Percentiles rank a stretch among this genome's conserved stretches.
phyloP scores from a whole-genome alignment of 768 basidiomycete species.

The Sporobolomyces roseus region DNA sequence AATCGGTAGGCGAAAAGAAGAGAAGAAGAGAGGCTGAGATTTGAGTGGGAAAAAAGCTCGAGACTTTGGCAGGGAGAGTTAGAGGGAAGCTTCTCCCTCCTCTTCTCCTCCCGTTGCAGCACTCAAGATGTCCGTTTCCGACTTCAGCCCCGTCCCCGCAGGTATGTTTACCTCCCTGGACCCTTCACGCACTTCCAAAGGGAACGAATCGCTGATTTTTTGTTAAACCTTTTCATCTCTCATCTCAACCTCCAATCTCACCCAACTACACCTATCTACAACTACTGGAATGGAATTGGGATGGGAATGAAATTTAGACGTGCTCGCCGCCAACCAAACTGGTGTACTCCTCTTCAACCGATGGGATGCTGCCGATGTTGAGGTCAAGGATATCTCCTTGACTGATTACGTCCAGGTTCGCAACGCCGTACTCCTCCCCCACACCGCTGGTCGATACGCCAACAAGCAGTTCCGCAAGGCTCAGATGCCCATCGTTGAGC shows the following conservation, averaged over 20 bases:
- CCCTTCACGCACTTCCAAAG: background rate
- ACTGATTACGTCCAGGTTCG: conserved; percentile 97
- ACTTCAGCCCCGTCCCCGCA: conserved; percentile 24
- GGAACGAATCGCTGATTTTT: background rate
- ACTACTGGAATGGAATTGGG: background rate
- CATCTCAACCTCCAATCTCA: background rate
- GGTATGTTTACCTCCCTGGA: background rate
- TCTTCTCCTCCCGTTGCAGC: background rate
- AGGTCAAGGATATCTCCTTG: conserved; percentile 98
- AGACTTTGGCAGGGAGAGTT: too few relatives aligned
- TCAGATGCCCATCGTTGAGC: conserved; percentile 99
- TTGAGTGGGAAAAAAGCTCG: background rate
- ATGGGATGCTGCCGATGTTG: conserved; percentile 84
- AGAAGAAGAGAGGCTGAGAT: background rate
- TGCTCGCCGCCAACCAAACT: conserved; percentile 51
- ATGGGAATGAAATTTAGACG: conserved; percentile 48
- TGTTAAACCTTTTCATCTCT: background rate
- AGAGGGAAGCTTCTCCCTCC: background rate
- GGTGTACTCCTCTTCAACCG: conserved; percentile 92
- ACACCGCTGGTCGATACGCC: conserved; percentile 98
- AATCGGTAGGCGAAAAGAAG: conserved; percentile 10
- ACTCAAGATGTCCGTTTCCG: conserved; percentile 20
- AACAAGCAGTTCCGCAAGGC: conserved; percentile 99
- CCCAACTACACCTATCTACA: too few relatives aligned
- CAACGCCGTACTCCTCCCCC: conserved; percentile 42